A percentile compares a stretch with the other conserved stretches of the same genome.
Evolutionary conservation across 2,329 filamentous ascomycete genomes (phyloP).

Genomic region (Penicillium freii): DNA sequence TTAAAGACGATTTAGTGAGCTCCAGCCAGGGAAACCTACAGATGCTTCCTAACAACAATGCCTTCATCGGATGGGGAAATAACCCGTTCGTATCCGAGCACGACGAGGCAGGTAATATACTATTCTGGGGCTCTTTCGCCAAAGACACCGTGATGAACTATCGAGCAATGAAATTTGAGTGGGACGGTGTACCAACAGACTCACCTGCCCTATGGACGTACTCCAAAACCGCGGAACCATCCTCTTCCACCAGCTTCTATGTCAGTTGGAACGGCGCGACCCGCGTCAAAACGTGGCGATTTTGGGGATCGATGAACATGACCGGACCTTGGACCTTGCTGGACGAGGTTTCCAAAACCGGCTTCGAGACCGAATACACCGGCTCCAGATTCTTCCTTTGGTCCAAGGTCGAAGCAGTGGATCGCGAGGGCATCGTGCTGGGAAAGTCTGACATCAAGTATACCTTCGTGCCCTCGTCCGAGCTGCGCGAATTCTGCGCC

Average conservation of each 20-base stretch:
- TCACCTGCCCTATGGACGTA: slow-evolving; percentile 44
- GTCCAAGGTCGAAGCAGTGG: slow-evolving; percentile 39
- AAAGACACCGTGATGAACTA: slow-evolving; percentile 42
- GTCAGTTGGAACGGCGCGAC: slow-evolving; percentile 46
- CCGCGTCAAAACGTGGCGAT: slow-evolving; percentile 36
- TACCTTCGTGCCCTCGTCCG: slow-evolving; percentile 39
- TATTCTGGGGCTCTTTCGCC: slow-evolving; percentile 40
- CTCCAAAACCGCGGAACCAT: slow-evolving; percentile 27
- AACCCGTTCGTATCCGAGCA: slow-evolving; percentile 43
- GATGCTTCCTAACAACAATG: slow-evolving; percentile 37
- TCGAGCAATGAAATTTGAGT: slow-evolving; percentile 43
- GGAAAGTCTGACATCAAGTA: slow-evolving; percentile 35
- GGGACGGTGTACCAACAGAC: slow-evolving; percentile 42
- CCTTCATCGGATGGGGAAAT: slow-evolving; percentile 46
- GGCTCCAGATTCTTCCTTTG: slow-evolving; percentile 31
- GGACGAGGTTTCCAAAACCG: slow-evolving; percentile 31
- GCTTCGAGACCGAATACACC: slow-evolving; percentile 41
- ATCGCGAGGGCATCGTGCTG: slow-evolving; percentile 31
- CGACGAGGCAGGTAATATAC: slow-evolving; percentile 35
- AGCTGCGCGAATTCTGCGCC: slow-evolving; percentile 34
- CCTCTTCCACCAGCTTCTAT: slow-evolving; percentile 35
- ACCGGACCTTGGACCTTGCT: slow-evolving; percentile 34
- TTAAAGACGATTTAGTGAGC: slow-evolving; percentile 28
- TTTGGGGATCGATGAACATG: slow-evolving; percentile 34
- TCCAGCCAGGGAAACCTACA: slow-evolving; percentile 44